These are phyloP conservation scores for Alternaria novae-zelandiae DNA, from an alignment of 2,329 filamentous ascomycete species.

Conservation along the genomic window DNA sequence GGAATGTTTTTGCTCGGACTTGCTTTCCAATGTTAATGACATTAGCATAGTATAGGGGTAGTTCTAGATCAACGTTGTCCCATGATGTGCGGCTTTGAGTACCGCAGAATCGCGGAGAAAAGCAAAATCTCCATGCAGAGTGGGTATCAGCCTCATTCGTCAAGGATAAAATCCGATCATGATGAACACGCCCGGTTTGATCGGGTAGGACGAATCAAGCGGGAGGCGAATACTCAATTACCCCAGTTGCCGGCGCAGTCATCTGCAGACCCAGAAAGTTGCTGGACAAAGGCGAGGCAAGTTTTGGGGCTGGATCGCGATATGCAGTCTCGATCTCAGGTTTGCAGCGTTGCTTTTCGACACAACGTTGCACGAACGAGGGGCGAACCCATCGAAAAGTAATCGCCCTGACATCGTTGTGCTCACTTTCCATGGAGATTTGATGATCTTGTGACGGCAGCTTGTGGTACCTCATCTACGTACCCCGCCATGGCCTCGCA, in stretches of 20 bases:
- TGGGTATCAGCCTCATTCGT: constrained; percentile 20
- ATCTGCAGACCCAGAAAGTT: not conserved
- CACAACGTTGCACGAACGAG: constrained; percentile 15
- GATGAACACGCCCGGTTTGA: constrained; percentile 17
- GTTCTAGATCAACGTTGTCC: not conserved
- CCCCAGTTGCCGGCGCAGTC: not conserved
- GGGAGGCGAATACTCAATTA: constrained; percentile 7
- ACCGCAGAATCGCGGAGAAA: constrained; percentile 3
- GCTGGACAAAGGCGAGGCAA: not conserved
- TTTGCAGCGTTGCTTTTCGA: not conserved
- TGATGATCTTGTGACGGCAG: constrained; percentile 27
- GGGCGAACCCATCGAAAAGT: constrained; percentile 9
- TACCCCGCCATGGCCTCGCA: constrained; percentile 40
- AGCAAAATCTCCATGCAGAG: constrained; percentile 14
- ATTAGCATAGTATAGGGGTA: not conserved
- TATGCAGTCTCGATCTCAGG: not conserved
- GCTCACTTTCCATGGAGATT: constrained; percentile 3
- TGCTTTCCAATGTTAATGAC: not conserved
- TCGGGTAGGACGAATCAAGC: constrained; percentile 18
- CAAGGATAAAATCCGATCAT: constrained; percentile 13
- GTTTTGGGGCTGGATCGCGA: not conserved
- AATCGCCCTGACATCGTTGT: not conserved
- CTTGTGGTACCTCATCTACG: constrained; percentile 43
- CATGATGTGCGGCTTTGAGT: constrained; percentile 11
- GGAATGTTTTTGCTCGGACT: not conserved